Base-by-base conservation (phyloP, 805 yeast genomes). In the Millerozyma miso region DNA sequence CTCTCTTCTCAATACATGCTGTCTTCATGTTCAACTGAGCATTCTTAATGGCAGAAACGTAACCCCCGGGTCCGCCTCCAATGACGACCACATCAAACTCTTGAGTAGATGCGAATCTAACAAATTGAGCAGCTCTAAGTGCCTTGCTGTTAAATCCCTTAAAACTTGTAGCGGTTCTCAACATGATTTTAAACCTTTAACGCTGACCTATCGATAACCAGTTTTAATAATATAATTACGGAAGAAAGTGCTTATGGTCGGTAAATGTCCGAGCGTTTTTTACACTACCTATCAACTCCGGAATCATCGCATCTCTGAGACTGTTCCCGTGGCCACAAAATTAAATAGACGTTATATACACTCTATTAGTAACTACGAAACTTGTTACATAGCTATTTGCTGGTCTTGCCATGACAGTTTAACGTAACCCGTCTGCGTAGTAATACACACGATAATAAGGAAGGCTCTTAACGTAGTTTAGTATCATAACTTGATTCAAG, bases 21-120 rank as follows among this genome's bases (percentile, higher is more conserved):
- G 97, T 88, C 68, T 90, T 83, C 56, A 76, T 78, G 34, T 97
- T 97, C 47, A 90, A 76, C 75, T 93, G 99, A 39, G 99, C 99
- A 47, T 97, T 97, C 69, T 88, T 91, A 67, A 93, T 93, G 59
- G 99, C 99, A 43, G 97, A 98, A 56, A 93, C 93, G 67, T 93
- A 93, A 49, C 99, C 99, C 68, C 98, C 99, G 54, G 99, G 99
- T 46, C 99, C 99, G 58, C 97, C 98, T 55, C 99, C 99, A 60
- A 93, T 85, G 56, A 93, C 88, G 42, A 91, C 95, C 42, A 93
- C 80, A 60, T 93, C 98, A 63, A 88, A 93, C 60, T 72, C 69
- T 51, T 70, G 67, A 47, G 74, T 62, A 23, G 74, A 69, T 46
- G 63, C 65, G 53, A 53, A 63, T 60, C 76, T 63, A 51, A 65